These are phyloP conservation scores for Kodamaea lidongshanica DNA, from an alignment of 805 yeast species.

Conservation along the genomic window DNA sequence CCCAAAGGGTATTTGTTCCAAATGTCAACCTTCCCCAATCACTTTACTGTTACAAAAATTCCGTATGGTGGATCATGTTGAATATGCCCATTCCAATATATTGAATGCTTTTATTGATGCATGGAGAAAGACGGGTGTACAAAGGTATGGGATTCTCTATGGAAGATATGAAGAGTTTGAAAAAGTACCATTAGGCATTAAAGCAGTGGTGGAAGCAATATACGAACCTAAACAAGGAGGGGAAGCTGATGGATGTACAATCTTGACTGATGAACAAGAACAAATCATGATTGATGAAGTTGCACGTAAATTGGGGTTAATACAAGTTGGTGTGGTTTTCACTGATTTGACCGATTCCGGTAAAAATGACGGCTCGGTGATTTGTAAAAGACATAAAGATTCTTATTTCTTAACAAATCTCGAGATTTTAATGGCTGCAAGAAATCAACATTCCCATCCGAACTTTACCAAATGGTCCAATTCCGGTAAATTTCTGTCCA, in stretches of 20 bases:
- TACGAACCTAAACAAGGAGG: slow-evolving; percentile 89
- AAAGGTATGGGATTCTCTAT: slow-evolving; percentile 77
- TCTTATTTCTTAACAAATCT: slow-evolving; percentile 86
- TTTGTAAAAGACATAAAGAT: slow-evolving; percentile 88
- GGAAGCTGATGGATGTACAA: slow-evolving; percentile 77
- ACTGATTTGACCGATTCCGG: slow-evolving; percentile 91
- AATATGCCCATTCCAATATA: slow-evolving; percentile 67
- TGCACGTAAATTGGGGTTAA: slow-evolving; percentile 55
- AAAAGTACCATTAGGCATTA: slow-evolving; percentile 85
- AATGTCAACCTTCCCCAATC: slow-evolving; percentile 94
- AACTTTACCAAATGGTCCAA: slow-evolving; percentile 59
- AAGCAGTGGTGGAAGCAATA: slow-evolving; percentile 89
- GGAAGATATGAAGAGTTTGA: slow-evolving; percentile 78
- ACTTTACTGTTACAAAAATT: slow-evolving; percentile 85
- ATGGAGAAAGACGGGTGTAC: slow-evolving; percentile 87
- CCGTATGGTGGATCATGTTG: slow-evolving; percentile 97
- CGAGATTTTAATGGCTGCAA: slow-evolving; percentile 79
- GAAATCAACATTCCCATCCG: slow-evolving; percentile 61
- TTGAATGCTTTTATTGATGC: slow-evolving; percentile 80
- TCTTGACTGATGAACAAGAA: slow-evolving; percentile 52
- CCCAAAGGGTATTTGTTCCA: slow-evolving; percentile 92
- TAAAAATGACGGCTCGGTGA: slow-evolving; percentile 76
- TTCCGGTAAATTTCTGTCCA: slow-evolving; percentile 68
- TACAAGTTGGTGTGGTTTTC: slow-evolving; percentile 75
- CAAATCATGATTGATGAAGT: slow-evolving; percentile 42